Conservation (phyloP, 306 rosid species). For the Lathyrus tuberosus region DNA sequence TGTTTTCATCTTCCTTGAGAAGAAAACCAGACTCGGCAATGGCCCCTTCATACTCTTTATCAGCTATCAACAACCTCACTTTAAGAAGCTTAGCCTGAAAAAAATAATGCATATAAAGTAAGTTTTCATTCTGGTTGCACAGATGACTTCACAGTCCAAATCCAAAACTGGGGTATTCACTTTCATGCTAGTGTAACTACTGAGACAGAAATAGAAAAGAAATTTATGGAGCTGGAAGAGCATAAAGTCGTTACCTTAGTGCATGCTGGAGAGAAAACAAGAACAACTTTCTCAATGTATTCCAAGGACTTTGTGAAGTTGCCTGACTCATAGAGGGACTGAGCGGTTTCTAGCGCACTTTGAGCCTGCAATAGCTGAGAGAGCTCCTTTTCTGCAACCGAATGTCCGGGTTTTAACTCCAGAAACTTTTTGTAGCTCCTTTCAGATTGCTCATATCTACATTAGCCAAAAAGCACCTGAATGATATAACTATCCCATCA, state of each 20-base stretch:
- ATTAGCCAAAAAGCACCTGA: constrained; percentile 99
- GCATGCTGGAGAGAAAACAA: constrained; percentile 95
- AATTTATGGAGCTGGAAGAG: constrained; percentile 18
- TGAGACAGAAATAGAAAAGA: constrained; percentile 24
- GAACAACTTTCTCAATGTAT: constrained; percentile 84
- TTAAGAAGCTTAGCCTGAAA: constrained; percentile 85
- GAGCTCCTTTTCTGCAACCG: constrained; percentile 86
- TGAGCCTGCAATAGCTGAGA: constrained; percentile 87
- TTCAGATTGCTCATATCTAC: constrained; percentile 97
- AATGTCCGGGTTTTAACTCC: constrained; percentile 75
- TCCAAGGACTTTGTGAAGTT: constrained; percentile 81
- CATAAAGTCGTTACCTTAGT: constrained; percentile 55
- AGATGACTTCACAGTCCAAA: constrained; percentile 23
- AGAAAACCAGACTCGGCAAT: constrained; percentile 78
- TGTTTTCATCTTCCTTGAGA: constrained; percentile 89
- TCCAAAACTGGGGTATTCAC: constrained; percentile 26
- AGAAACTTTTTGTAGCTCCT: constrained; percentile 73
- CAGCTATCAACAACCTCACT: constrained; percentile 74
- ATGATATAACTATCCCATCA: constrained; percentile 88
- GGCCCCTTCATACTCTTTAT: constrained; percentile 76
- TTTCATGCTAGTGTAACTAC: constrained; percentile 24
- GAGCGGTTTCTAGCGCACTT: constrained; percentile 82
- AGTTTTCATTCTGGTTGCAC: constrained; percentile 26
- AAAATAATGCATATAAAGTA: constrained; percentile 36
- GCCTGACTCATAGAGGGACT: constrained; percentile 63